These are phyloP conservation scores for Pestalotiopsis sp. DNA, from an alignment of 2,329 filamentous ascomycete species.

Conservation along the genomic window DNA sequence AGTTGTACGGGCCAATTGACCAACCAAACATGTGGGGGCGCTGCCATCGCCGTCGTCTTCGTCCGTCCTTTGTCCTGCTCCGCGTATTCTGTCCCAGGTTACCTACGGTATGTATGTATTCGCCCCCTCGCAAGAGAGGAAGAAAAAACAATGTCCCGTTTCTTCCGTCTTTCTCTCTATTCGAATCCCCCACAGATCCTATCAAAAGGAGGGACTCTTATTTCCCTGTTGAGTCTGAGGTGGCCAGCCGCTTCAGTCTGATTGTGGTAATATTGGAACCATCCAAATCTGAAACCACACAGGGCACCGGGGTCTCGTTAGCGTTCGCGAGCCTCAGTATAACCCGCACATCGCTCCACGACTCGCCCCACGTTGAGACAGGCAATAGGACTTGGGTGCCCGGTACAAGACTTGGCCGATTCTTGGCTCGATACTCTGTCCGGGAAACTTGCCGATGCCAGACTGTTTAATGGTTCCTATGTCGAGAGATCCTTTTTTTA, in stretches of 20 bases:
- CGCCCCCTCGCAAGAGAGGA: background rate
- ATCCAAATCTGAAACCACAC: conserved; percentile 5
- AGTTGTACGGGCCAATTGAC: background rate
- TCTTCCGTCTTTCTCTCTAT: background rate
- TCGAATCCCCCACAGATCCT: background rate
- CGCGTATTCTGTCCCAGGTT: background rate
- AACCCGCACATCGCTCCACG: conserved; percentile 5
- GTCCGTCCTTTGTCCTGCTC: background rate
- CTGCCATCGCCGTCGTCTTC: background rate
- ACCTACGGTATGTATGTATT: background rate
- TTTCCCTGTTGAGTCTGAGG: conserved; percentile 1
- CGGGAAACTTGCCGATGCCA: conserved; percentile 8
- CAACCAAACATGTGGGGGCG: background rate
- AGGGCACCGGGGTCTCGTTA: background rate
- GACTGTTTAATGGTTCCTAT: background rate
- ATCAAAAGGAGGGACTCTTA: background rate
- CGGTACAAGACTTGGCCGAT: background rate
- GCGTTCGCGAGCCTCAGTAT: background rate
- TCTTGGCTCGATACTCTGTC: background rate
- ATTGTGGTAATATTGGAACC: conserved; percentile 1
- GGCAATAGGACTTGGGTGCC: background rate
- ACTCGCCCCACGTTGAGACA: conserved; percentile 3
- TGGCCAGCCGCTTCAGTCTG: conserved; percentile 1
- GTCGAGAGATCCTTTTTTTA: background rate
- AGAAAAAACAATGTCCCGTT: no score